Evolutionary conservation across 805 yeast species (phyloP), one percentile per base, ranked within the genome.

Genomic region (Saccharomycopsis vini): DNA sequence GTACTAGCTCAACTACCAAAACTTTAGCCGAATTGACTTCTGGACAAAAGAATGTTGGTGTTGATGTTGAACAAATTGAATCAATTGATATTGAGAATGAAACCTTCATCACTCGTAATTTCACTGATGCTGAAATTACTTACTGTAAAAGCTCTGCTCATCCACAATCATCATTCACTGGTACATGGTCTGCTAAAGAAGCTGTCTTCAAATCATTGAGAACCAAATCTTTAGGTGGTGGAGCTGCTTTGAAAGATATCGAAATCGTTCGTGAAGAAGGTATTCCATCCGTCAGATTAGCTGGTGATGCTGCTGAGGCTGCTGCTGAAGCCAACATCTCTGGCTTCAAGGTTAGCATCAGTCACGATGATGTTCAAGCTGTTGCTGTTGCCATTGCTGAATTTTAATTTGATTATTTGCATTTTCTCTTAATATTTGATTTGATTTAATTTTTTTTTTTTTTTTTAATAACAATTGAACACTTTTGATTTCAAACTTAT

Each of bases 111-210:
- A 88, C 81, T 64, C 79, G 97, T 61, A 92, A 92, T 72, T 92
- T 89, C 73, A 89, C 97, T 36, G 68, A 61, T 5, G 69, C 64
- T 15, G 99, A 92, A 70, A 79, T 81, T 53, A 69, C 67, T 29
- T 92, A 92, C 72, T 88, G 97, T 63, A 54, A 63, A 48, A 59
- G 68, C 28, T 78, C 96, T 26, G 71, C 97, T 35, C 72, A 73
- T 52, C 85, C 92, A 41, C 83, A 78, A 58, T 86, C 97, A 12
- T 86, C 97, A 3, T 92, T 75, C 65, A 88, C 98, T 22, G 99
- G 99, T 39, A 83, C 95, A 36, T 92, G 99, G 99, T 86, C 96
- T 24, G 98, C 98, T 36, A 92, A 92, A 68, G 99, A 92, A 69
- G 98, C 99, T 35, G 97, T 89, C 29, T 92, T 92, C 80, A 92